Evolutionary conservation across 208 protist species (phyloP).

Genomic region (Lotmaria passim): DNA sequence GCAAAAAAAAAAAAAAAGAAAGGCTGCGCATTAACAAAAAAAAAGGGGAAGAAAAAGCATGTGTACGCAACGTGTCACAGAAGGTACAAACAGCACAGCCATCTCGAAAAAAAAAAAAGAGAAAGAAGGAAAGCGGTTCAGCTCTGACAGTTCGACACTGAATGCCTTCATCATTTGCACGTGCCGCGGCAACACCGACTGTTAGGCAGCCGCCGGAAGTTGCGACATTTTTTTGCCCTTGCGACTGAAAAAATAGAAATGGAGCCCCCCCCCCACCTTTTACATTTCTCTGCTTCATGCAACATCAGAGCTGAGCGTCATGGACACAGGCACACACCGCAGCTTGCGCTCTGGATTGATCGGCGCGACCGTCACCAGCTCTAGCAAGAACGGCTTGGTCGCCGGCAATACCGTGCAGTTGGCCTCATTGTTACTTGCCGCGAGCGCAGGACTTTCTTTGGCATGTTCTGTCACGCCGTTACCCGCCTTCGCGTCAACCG

Average conservation of each 20-base stretch:
- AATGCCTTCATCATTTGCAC: too few species aligned
- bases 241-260: too few species aligned
- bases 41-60: background rate
- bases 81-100: background rate
- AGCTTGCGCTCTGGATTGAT: constrained; percentile 22
- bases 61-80: background rate
- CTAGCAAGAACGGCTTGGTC: constrained; percentile 16
- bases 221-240: too few species aligned
- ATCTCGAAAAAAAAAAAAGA: background rate
- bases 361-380: constrained; percentile 28
- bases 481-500: background rate
- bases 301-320: constrained; percentile 27
- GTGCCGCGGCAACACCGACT: too few species aligned
- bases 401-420: constrained; percentile 25
- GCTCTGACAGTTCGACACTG: too few species aligned
- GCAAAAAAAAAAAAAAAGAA: background rate
- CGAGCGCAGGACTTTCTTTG: background rate
- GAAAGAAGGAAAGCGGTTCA: too few species aligned
- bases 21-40: background rate
- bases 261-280: too few species aligned
- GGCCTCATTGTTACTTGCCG: constrained; percentile 11
- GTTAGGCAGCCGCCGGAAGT: too few species aligned
- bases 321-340: constrained; percentile 25
- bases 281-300: background rate
- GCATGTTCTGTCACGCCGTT: background rate